These are phyloP conservation scores for Meyerozyma sp. DNA, from an alignment of 1,139 yeast species.

Conservation along the genomic window DNA sequence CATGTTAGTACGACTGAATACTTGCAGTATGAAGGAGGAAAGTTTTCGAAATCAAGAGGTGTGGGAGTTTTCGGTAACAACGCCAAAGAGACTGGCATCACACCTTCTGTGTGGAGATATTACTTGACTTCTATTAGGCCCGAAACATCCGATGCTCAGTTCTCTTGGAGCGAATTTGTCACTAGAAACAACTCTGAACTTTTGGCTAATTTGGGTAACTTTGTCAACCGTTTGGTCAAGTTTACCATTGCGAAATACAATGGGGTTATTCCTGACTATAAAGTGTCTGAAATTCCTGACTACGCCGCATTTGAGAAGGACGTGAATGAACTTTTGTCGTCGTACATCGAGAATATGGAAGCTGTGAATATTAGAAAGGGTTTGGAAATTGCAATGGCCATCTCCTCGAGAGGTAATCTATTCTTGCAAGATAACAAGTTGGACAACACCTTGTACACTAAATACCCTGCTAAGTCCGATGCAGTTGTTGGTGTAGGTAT, in stretches of 20 bases:
- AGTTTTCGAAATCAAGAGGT: constrained; percentile 93
- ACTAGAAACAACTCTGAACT: constrained; percentile 89
- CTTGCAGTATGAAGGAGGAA: constrained; percentile 95
- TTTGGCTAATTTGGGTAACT: constrained; percentile 93
- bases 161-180: constrained; percentile 95
- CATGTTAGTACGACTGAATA: constrained; percentile 94
- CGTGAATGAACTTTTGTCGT: constrained; percentile 53
- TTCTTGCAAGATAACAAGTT: constrained; percentile 94
- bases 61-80: constrained; percentile 97
- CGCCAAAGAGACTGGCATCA: constrained; percentile 87
- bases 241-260: constrained; percentile 87
- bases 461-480: constrained; percentile 76
- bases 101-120: constrained; percentile 96
- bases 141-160: constrained; percentile 91
- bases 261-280: constrained; percentile 74
- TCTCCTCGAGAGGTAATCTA: constrained; percentile 89
- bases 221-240: constrained; percentile 88
- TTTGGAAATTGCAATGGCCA: constrained; percentile 83
- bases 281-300: constrained; percentile 40
- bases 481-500: constrained; percentile 91
- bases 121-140: constrained; percentile 91
- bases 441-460: constrained; percentile 77
- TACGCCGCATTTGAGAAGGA: constrained; percentile 52
- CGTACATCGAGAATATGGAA: constrained; percentile 72
- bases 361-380: constrained; percentile 80